Base-by-base conservation (phyloP, 202 grass and related monocot species). In the Dendrocalamus latiflorus region DNA sequence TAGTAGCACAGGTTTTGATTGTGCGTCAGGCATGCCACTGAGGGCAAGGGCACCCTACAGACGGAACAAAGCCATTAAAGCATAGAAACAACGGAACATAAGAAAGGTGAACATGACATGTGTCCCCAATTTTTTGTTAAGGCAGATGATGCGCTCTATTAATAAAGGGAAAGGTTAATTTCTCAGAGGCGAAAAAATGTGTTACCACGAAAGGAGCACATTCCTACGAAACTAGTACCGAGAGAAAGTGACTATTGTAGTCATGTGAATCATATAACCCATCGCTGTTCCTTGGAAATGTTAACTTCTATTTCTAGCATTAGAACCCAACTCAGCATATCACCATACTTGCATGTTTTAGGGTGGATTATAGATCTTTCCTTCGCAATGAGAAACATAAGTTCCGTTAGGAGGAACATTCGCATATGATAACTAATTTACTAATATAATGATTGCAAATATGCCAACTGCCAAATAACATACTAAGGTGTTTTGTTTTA, bases 1-100 rank as follows among this genome's bases (percentile, higher is more conserved):
- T 20, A 95, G 65, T 75, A 98, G 83, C 61, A 98, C 93, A 30
- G 93, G 93, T 70, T 98, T 98, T 71, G 88, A 84, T 83, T 93
- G 89, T 63, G 84, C 89, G 85, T 98, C 91, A 75, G 81, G 87
- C 89, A 98, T 93, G 37, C 95, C 95, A 84, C 85, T 81, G 41
- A 98, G 85, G 15, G 87, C 79, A 90, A 98, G 89, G 36, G 90
- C 89, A 58, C 95, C 95, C 95, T 98, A 9, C 60, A 89, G 41
- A 77, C 6, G 34, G 49, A 75, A 81, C 11, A 65, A 3, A 77
- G 39, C 15, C 55, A 75, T 90, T 47, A 90, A 21, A 74, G 68
- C 37, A 72, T 9, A 47, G 56, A 58, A 68, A 75, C 6, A 59
- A 6, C 15, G 57, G 42, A 72, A 44, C 51, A 66, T 55, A 80